Percentiles rank a stretch among this genome's conserved stretches.
These are phyloP conservation scores for Sarcodon aspratus DNA, from an alignment of 768 basidiomycete genomes.

Conservation along the genomic window DNA sequence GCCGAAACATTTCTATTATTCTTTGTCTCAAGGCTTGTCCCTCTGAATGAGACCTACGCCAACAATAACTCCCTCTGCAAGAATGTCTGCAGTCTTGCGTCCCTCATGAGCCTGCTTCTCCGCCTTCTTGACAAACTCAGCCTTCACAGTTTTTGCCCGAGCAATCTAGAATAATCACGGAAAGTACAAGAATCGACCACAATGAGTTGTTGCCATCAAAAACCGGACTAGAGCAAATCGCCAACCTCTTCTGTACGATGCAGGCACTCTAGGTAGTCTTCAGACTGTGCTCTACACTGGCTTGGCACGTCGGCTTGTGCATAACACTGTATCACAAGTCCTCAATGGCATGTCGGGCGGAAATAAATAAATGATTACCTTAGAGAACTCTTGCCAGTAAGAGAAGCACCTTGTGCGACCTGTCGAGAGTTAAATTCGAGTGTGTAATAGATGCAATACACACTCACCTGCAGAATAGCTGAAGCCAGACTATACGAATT, in stretches of 20 bases:
- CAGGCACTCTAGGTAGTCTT: constrained; percentile 88
- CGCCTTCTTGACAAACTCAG: constrained; percentile 59
- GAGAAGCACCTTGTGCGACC: constrained; percentile 81
- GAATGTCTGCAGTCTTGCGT: constrained; percentile 57
- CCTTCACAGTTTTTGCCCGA: constrained; percentile 59
- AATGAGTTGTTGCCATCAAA: not conserved
- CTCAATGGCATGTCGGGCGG: not conserved
- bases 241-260: constrained; percentile 86
- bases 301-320: constrained; percentile 64
- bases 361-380: constrained; percentile 26
- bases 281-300: constrained; percentile 59
- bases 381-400: constrained; percentile 87
- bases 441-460: not conserved
- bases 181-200: not conserved
- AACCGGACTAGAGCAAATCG: not conserved
- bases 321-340: constrained; percentile 53
- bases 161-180: constrained; percentile 36
- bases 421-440: constrained; percentile 17
- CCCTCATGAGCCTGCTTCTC: constrained; percentile 57
- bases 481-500: constrained; percentile 43
- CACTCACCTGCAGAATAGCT: constrained; percentile 46
- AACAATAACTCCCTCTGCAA: constrained; percentile 64
- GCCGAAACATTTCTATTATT: no score
- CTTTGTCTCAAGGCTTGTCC: constrained; percentile 11
- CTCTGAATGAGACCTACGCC: constrained; percentile 67